Conservation (phyloP, 805 yeast genomes). For the Candida germanica region DNA sequence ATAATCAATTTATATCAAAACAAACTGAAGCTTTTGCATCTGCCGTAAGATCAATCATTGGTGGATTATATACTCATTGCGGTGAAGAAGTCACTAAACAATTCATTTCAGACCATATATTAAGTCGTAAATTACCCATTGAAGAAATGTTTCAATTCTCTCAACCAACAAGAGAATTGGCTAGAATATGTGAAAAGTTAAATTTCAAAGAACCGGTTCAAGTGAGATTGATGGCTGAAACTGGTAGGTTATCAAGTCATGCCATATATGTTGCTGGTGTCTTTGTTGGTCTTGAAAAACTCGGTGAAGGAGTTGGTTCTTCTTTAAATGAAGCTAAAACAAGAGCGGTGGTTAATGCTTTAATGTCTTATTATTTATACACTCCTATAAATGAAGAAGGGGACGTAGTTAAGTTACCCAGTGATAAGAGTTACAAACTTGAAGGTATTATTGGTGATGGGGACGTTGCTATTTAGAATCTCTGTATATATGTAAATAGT, state of each 20-base stretch:
- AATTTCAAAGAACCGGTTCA: conserved; percentile 71
- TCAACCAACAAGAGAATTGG: conserved; percentile 82
- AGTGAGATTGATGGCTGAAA: conserved; percentile 78
- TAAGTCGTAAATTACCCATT: conserved; percentile 80
- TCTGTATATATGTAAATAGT: conserved; percentile 21
- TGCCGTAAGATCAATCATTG: conserved; percentile 78
- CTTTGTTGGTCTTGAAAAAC: conserved; percentile 73
- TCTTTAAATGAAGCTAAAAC: conserved; percentile 88
- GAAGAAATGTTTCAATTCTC: conserved; percentile 73
- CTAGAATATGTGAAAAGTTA: conserved; percentile 73
- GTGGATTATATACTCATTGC: conserved; percentile 73
- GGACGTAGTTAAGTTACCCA: conserved; percentile 51
- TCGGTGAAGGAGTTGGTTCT: conserved; percentile 94
- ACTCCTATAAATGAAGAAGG: conserved; percentile 60
- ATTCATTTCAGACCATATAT: conserved; percentile 71
- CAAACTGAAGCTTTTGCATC: conserved; percentile 54
- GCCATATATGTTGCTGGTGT: conserved; percentile 92
- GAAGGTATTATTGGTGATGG: conserved; percentile 43
- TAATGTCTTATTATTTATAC: conserved; percentile 89
- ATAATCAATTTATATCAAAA: conserved; percentile 25
- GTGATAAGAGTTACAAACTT: conserved; percentile 46
- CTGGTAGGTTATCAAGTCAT: conserved; percentile 80
- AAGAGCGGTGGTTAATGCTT: conserved; percentile 86
- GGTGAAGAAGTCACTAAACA: conserved; percentile 62
- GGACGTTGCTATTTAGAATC: conserved; percentile 40